These are phyloP conservation scores for Penicillium sp. DNA, from an alignment of 2,329 filamentous ascomycete species.

Conservation along the genomic window DNA sequence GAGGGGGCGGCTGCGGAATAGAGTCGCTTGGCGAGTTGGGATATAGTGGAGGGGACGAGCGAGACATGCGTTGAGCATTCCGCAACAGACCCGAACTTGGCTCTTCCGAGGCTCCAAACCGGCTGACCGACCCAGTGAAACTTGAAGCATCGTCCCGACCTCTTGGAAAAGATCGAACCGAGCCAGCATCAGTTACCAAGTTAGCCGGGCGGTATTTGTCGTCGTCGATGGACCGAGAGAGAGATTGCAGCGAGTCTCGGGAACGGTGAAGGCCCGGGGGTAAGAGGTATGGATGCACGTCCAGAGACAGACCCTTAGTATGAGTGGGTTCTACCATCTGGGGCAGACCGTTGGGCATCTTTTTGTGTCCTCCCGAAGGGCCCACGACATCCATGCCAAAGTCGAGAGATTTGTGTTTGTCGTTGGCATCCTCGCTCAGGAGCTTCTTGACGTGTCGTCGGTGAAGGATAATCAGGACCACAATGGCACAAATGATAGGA, in stretches of 20 bases:
- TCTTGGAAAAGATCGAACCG: slow-evolving; percentile 38
- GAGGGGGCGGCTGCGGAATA: not conserved
- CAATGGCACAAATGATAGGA: slow-evolving; percentile 65
- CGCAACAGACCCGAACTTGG: slow-evolving; percentile 54
- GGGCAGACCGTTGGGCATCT: slow-evolving; percentile 36
- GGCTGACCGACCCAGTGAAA: slow-evolving; percentile 51
- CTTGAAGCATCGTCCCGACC: slow-evolving; percentile 51
- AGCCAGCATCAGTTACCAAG: slow-evolving; percentile 49
- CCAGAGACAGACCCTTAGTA: slow-evolving; percentile 56
- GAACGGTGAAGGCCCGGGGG: slow-evolving; percentile 77
- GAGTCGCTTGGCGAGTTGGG: slow-evolving; percentile 18
- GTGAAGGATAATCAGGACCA: slow-evolving; percentile 73
- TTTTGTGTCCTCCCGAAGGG: slow-evolving; percentile 37
- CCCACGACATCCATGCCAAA: slow-evolving; percentile 70
- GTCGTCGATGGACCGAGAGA: slow-evolving; percentile 75
- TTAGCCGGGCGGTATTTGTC: slow-evolving; percentile 75
- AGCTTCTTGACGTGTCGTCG: slow-evolving; percentile 71
- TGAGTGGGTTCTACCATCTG: slow-evolving; percentile 43
- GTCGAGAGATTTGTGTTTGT: slow-evolving; percentile 87
- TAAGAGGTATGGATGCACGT: slow-evolving; percentile 86
- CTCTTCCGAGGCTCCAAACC: slow-evolving; percentile 41
- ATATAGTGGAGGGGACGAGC: slow-evolving; percentile 46
- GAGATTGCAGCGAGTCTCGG: slow-evolving; percentile 79
- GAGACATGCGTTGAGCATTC: slow-evolving; percentile 60
- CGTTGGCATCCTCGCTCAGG: slow-evolving; percentile 72